These are phyloP conservation scores for Penicillium freii DNA, from an alignment of 2,329 filamentous ascomycete species.

Conservation along the genomic window DNA sequence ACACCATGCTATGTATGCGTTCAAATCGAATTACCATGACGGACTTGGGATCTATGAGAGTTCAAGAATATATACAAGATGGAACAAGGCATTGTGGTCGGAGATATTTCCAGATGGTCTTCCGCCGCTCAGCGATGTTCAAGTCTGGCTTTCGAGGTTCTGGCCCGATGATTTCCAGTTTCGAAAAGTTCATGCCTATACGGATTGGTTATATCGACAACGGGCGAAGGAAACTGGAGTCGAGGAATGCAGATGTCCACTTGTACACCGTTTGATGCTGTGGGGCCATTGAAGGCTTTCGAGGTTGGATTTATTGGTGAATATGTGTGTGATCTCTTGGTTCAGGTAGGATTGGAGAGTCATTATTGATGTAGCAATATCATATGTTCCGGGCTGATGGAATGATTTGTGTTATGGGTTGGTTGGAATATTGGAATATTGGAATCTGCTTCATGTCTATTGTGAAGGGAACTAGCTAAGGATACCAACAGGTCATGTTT, in stretches of 20 bases:
- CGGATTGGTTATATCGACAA: neutral
- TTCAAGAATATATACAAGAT: neutral
- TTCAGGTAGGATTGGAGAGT: neutral
- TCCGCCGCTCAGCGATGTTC: neutral
- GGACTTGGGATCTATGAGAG: neutral
- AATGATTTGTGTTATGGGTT: neutral
- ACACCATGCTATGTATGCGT: neutral
- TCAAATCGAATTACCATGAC: too few relatives aligned
- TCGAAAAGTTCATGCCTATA: neutral
- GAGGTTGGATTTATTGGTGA: neutral
- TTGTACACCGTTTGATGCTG: neutral
- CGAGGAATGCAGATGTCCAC: neutral
- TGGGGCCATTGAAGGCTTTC: neutral
- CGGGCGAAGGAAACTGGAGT: too few relatives aligned
- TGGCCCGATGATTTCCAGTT: neutral
- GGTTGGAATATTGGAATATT: neutral
- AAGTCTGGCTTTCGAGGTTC: neutral
- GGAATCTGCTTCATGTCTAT: neutral
- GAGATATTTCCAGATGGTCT: neutral
- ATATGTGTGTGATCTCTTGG: neutral
- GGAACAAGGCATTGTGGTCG: neutral
- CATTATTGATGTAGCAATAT: neutral
- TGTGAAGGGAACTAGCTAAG: neutral
- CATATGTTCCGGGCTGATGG: neutral
- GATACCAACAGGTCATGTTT: neutral